Evolutionary conservation across 805 yeast genomes (phyloP), one percentile per base, ranked within the genome.

Genomic region (Candida awuae): DNA sequence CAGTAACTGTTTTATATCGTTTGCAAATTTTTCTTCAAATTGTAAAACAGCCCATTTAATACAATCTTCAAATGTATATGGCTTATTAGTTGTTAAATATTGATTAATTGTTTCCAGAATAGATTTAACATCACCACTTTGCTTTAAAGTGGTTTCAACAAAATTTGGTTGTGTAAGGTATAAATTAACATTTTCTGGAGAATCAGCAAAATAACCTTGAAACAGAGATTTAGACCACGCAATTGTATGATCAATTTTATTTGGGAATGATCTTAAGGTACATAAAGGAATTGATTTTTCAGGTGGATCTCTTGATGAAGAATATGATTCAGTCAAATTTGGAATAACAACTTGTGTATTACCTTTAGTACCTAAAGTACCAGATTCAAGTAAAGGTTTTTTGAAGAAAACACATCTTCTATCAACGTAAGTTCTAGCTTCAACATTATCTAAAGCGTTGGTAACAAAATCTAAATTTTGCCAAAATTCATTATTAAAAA

Each of bases 201-300:
- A 72, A 44, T 90, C 96, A 27, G 77, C 69, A 61, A 92, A 92
- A 55, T 77, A 86, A 16, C 92, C 95, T 68, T 84, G 92, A 72
- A 92, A 92, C 56, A 86, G 70, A 15, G 87, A 79, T 66, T 94
- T 94, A 13, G 97, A 95, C 99, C 99, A 92, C 6, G 98, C 97
- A 65, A 92, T 92, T 1, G 99, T 92, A 58, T 92, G 99, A 59
- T 92, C 99, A 53, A 92, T 92, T 65, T 90, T 90, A 63, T 87
- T 84, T 41, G 99, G 99, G 80, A 92, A 92, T 4, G 95, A 84
- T 65, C 97, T 80, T 58, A 92, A 71, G 3, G 99, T 92, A 73
- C 99, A 92, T 55, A 92, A 71, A 23, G 99, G 99, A 55, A 92
- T 88, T 4, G 95, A 79, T 64, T 87, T 87, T 68, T 92, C 99